Evolutionary conservation across 768 basidiomycete genomes (phyloP).

Genomic region (Collybiopsis luxurians): DNA sequence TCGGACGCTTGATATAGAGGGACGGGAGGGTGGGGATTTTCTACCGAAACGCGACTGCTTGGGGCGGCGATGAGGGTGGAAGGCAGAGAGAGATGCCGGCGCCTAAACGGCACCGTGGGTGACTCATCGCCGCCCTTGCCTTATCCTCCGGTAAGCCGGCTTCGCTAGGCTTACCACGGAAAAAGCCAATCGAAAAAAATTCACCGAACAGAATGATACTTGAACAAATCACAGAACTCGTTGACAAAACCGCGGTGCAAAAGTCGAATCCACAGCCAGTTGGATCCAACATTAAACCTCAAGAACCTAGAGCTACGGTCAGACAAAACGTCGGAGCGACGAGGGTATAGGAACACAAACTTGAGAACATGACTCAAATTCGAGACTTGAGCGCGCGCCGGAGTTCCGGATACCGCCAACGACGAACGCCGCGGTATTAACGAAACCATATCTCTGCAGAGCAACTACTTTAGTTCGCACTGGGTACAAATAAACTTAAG

Average conservation of each 20-base stretch:
- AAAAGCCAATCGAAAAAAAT: slow-evolving; percentile 2
- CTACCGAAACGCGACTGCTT: no score
- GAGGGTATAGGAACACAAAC: slow-evolving; percentile 30
- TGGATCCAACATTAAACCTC: slow-evolving; percentile 58
- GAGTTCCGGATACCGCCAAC: slow-evolving; percentile 90
- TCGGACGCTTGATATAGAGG: no score
- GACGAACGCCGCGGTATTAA: slow-evolving; percentile 81
- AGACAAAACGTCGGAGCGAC: not conserved
- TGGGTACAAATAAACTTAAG: not conserved
- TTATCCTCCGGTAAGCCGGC: no score
- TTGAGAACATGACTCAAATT: slow-evolving; percentile 79
- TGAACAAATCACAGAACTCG: slow-evolving; percentile 68
- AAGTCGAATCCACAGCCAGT: slow-evolving; percentile 63
- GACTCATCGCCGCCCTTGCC: no score
- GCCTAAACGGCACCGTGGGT: no score
- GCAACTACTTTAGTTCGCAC: slow-evolving; percentile 1
- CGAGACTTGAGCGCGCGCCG: slow-evolving; percentile 69
- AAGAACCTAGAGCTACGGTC: slow-evolving; percentile 53
- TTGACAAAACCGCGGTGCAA: slow-evolving; percentile 52
- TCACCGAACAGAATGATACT: slow-evolving; percentile 68
- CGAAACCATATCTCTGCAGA: slow-evolving; percentile 81
- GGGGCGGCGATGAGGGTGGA: no score
- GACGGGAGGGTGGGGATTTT: no score
- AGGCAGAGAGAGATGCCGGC: no score
- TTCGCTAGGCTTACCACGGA: no score